Evolutionary conservation across 331 rosid species (phyloP), one percentile per base, ranked within the genome.

Genomic region (Acacia concinna): DNA sequence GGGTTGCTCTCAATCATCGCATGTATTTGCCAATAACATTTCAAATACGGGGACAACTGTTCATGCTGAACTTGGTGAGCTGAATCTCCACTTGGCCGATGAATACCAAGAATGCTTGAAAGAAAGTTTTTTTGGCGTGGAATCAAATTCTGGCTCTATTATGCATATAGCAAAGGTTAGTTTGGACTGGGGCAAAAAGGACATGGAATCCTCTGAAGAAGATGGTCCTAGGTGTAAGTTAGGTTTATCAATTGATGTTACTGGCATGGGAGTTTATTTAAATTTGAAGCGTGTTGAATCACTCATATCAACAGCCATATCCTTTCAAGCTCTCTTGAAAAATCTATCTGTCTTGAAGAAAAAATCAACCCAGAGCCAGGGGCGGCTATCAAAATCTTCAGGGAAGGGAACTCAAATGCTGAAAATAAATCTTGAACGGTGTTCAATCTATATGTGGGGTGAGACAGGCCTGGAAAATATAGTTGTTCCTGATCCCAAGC

Each of bases 1-100:
- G 99, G 98, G 93, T 75, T 93, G 94, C 86, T 93, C 97, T 73
- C 99, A 93, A 86, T 91, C 98, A 11, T 93, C 93, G 9, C 98
- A 96, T 54, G 85, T 96, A 83, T 96, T 87, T 70, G 94, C 99
- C 27, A 93, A 96, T 85, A 96, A 96, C 85, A 87, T 91, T 80
- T 93, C 97, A 68, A 87, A 85, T 81, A 89, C 80, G n/a, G 98
- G 98, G 88, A 91, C 91, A 17, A 69, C 93, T 68, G 87, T 89
- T 34, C 99, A 96, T 73, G 73, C 86, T 89, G 99, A 96, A 80
- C 95, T 96, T 67, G 99, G 98, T 73, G 99, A 96, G 84, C 79
- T 96, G 67, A 96, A 96, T 91, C 89, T 96, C 75, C 90, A 91
- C 84, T 80, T 93, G 93, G 89, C 97, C 8, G 97, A 93, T 85